These are phyloP conservation scores for Neofusicoccum umdonicola DNA, from an alignment of 2,329 filamentous ascomycete species.

Conservation along the genomic window DNA sequence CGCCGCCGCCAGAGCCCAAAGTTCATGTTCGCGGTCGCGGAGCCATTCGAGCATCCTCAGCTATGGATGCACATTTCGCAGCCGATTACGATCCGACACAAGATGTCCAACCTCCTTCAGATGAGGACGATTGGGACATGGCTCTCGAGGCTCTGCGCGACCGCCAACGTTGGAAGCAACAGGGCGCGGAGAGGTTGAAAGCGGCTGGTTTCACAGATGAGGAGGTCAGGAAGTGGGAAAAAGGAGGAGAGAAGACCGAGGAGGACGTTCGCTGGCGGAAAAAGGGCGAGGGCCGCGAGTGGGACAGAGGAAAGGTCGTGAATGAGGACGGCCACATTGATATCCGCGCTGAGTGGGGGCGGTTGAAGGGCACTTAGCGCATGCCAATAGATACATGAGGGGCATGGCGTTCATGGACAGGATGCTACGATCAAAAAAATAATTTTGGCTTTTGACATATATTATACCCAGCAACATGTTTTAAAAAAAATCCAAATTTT, in stretches of 20 bases:
- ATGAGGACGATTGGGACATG: slow-evolving; percentile 71
- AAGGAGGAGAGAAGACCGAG: slow-evolving; percentile 58
- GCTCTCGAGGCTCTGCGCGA: slow-evolving; percentile 76
- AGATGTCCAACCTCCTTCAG: slow-evolving; percentile 53
- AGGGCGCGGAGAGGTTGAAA: slow-evolving; percentile 72
- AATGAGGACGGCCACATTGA: slow-evolving; percentile 55
- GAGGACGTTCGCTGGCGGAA: slow-evolving; percentile 72
- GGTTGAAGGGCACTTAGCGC: slow-evolving; percentile 15
- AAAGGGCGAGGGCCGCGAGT: slow-evolving; percentile 64
- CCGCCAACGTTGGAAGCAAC: slow-evolving; percentile 72
- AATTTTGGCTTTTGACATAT: too few relatives aligned
- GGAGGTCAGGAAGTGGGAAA: slow-evolving; percentile 71
- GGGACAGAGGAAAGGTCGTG: slow-evolving; percentile 64
- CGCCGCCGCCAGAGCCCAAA: slow-evolving; percentile 48
- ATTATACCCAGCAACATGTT: too few relatives aligned
- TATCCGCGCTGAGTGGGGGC: slow-evolving; percentile 48
- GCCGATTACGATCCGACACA: slow-evolving; percentile 58
- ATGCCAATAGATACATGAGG: not conserved
- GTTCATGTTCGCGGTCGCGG: slow-evolving; percentile 69
- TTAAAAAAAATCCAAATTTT: too few relatives aligned
- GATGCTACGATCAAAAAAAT: too few relatives aligned
- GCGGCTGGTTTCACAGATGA: slow-evolving; percentile 76
- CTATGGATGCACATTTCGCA: slow-evolving; percentile 80
- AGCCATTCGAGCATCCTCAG: slow-evolving; percentile 57
- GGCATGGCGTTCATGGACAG: not conserved